These are phyloP conservation scores for Malus hybrid DNA, from an alignment of 331 rosid genomes.

Conservation along the genomic window DNA sequence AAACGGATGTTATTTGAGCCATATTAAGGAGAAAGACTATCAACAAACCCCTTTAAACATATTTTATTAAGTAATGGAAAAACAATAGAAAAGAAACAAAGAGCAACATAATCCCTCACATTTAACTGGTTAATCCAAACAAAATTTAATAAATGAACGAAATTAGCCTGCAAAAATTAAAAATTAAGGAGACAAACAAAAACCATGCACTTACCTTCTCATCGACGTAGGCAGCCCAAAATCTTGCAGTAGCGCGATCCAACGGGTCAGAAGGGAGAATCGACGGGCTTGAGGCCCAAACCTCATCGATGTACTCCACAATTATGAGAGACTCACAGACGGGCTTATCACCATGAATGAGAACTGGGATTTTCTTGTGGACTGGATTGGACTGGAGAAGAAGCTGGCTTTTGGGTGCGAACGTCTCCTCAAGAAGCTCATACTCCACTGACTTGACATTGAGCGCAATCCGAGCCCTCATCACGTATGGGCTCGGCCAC, in stretches of 20 bases:
- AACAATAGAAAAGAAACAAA: not conserved
- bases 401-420: slow-evolving; percentile 40
- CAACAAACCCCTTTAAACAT: not conserved
- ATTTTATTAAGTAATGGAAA: not conserved
- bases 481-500: slow-evolving; percentile 43
- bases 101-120: not conserved
- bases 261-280: slow-evolving; percentile 51
- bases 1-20: not conserved
- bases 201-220: slow-evolving; percentile 37
- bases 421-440: slow-evolving; percentile 29
- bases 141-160: not conserved
- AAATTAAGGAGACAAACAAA: not conserved
- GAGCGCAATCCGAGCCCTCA: slow-evolving; percentile 43
- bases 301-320: slow-evolving; percentile 61
- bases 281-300: slow-evolving; percentile 39
- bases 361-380: slow-evolving; percentile 57
- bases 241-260: slow-evolving; percentile 46
- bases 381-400: slow-evolving; percentile 61
- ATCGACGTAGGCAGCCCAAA: slow-evolving; percentile 55
- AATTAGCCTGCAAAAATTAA: not conserved
- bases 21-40: not conserved
- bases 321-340: slow-evolving; percentile 54
- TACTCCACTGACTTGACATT: slow-evolving; percentile 44
- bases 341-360: slow-evolving; percentile 38
- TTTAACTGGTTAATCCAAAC: not conserved